Evolutionary conservation across 1,284 basidiomycete genomes (phyloP), one percentile per base, ranked within the genome.

Genomic region (Marasmius fiardii): DNA sequence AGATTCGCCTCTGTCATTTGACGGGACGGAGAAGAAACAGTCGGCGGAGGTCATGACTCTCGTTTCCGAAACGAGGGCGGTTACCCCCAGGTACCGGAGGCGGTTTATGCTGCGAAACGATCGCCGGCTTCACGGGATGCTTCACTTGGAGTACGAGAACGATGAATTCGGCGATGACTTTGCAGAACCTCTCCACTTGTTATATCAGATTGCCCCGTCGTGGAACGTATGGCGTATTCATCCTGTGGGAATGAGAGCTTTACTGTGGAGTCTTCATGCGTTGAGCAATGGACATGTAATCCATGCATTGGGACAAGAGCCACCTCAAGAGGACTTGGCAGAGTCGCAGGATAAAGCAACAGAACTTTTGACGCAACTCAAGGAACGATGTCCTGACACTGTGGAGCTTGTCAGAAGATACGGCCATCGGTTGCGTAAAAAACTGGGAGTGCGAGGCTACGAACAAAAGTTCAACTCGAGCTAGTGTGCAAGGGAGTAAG

Each of bases 181-280:
- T 57, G 78, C 77, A 20, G 79, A 83, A 65, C 77, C 83, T 5
- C 69, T 92, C 37, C 75, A 83, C 58, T 66, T 86, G 20, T 72
- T 90, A 8, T 79, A 85, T 60, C 79, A 82, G 57, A 74, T 86
- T 54, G 79, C 84, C 3, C 86, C 85, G 3, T 69, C 77, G 18
- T 87, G 85, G 82, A 79, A 82, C 56, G 65, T 74, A 44, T 90
- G 87, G 88, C 74, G 74, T 50, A 81, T 85, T n/a, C 85, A 88
- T 64, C 65, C 61, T 21, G 71, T 72, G 34, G 75, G 81, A 6
- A 65, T 88, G 26, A 65, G 71, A 3, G 63, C 81, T 12, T 67
- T 90, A 26, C 24, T 49, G 28, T 49, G 47, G 47, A 14, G 48
- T 60, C 64, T 21, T 58, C 63, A 3, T 59, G 78, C 8, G 60